Conservation (phyloP, 2,329 filamentous ascomycete genomes). For the Botrytis tulipae region DNA sequence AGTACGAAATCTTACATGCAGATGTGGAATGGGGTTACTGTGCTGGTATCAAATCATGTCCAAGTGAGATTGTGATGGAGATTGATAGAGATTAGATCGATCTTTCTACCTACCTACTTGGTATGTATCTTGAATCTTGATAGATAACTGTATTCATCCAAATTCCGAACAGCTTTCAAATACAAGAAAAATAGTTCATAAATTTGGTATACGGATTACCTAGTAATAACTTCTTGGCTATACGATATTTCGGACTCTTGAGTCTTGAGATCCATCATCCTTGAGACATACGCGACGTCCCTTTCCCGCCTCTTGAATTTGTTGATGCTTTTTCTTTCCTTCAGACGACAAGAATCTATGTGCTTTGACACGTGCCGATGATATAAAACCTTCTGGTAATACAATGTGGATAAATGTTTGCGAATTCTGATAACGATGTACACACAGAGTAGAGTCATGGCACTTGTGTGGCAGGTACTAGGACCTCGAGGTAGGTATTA, state of each 20-base stretch:
- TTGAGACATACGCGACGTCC: neutral
- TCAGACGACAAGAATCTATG: neutral
- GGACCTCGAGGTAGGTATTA: neutral
- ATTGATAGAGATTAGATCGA: neutral
- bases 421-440: neutral
- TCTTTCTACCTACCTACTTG: neutral
- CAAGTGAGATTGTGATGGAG: neutral
- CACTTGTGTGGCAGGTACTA: neutral
- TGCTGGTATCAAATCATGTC: neutral
- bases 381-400: neutral
- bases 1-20: conserved; percentile 14
- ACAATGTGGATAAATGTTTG: neutral
- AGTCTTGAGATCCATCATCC: neutral
- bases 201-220: neutral
- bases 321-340: neutral
- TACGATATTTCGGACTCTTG: neutral
- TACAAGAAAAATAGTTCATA: neutral
- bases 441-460: neutral
- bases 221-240: neutral
- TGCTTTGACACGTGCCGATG: neutral
- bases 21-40: neutral
- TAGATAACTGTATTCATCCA: neutral
- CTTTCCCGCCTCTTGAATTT: neutral
- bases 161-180: neutral
- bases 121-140: neutral